A percentile compares a stretch with the other conserved stretches of the same genome.
Conservation (phyloP, 331 rosid genomes). For the Stylosanthes scabra region DNA sequence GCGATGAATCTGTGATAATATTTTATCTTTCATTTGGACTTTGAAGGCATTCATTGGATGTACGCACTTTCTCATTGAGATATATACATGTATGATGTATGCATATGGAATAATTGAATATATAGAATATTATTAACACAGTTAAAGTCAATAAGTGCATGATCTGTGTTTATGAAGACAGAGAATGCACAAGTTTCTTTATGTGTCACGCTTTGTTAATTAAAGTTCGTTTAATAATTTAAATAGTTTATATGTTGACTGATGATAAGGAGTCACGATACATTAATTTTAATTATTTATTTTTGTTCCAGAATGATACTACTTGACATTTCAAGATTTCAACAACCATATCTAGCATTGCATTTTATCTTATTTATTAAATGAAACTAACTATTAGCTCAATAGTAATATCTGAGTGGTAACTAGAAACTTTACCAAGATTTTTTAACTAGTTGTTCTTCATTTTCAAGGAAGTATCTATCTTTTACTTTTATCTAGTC, state of each 20-base stretch:
- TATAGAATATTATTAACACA: neutral
- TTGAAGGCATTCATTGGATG: conserved; percentile 1
- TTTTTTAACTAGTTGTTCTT: neutral
- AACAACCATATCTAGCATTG: conserved; percentile 23
- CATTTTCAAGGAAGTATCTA: too few relatives aligned
- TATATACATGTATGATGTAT: neutral
- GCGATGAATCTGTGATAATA: too few relatives aligned
- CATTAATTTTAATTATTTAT: too few relatives aligned
- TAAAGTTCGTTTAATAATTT: neutral
- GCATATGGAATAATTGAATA: conserved; percentile 3
- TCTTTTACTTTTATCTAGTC: too few relatives aligned
- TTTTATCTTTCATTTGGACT: neutral
- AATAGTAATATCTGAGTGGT: too few relatives aligned
- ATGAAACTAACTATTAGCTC: neutral
- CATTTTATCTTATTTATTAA: neutral
- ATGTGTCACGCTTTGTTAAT: conserved; percentile 20
- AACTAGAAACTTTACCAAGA: neutral
- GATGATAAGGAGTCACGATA: neutral
- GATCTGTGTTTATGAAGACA: neutral
- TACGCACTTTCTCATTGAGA: neutral
- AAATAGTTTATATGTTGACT: neutral
- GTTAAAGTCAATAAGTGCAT: conserved; percentile 35
- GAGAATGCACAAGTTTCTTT: conserved; percentile 38
- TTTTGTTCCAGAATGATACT: conserved; percentile 2
- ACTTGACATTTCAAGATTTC: conserved; percentile 12